Percentiles rank a stretch among this genome's conserved stretches.
Conservation (phyloP, 2,329 filamentous ascomycete genomes). For the Bipolaris gigantea region DNA sequence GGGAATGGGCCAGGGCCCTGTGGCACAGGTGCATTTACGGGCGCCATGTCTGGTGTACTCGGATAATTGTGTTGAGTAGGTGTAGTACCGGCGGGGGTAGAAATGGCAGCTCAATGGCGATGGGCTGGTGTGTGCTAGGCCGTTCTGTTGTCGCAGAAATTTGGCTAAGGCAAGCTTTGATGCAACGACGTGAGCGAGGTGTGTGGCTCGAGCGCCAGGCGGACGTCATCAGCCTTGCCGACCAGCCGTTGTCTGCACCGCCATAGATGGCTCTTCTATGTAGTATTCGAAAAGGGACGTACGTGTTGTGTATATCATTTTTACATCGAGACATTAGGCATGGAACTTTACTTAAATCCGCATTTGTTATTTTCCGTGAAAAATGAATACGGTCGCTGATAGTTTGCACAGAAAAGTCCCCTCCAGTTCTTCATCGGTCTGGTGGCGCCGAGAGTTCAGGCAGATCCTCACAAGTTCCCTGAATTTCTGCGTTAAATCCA, state of each 20-base stretch:
- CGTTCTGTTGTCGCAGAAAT: conserved; percentile 18
- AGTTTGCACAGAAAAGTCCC: too few relatives aligned
- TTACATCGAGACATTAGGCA: too few relatives aligned
- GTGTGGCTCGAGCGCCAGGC: conserved; percentile 14
- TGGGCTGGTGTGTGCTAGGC: conserved; percentile 14
- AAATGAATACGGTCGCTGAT: too few relatives aligned
- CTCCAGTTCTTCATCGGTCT: too few relatives aligned
- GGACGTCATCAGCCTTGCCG: conserved; percentile 20
- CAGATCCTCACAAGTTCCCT: too few relatives aligned
- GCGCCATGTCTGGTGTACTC: conserved; percentile 32
- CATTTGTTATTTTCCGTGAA: too few relatives aligned
- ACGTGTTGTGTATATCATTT: too few relatives aligned
- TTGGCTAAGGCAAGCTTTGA: conserved; percentile 16
- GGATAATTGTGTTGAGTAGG: conserved; percentile 7
- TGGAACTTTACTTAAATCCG: too few relatives aligned
- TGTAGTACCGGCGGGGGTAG: conserved; percentile 2
- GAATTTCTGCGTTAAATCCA: too few relatives aligned
- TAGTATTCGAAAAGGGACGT: too few relatives aligned
- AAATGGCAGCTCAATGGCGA: conserved; percentile 20
- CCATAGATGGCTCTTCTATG: not conserved
- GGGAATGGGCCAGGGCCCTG: conserved; percentile 41
- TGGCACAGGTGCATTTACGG: conserved; percentile 31
- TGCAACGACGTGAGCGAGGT: conserved; percentile 10
- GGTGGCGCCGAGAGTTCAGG: too few relatives aligned
- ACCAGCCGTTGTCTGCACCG: not conserved